phyloP scores from a whole-genome alignment of 1,284 basidiomycete genomes.

The Tilletiaria anomala region DNA sequence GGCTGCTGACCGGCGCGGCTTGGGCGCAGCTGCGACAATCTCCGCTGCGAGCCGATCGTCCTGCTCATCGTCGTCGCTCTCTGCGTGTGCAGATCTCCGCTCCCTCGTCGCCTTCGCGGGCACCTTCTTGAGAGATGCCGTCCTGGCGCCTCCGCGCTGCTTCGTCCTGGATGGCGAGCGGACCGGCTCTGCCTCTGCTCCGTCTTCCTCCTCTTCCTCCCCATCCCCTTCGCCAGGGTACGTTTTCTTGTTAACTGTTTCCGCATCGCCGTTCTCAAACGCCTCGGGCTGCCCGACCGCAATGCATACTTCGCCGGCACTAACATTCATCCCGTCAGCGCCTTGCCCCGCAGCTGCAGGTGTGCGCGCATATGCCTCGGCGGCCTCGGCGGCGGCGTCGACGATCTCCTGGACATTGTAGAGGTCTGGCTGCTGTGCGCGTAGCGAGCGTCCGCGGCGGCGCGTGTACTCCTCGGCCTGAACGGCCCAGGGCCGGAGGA shows the following conservation, averaged over 20 bases:
- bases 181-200: no score
- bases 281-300: not conserved
- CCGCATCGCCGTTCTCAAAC: not conserved
- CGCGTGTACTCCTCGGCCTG: not conserved
- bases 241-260: not conserved
- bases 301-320: not conserved
- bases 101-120: not conserved
- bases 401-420: no score
- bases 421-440: no score
- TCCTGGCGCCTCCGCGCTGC: not conserved
- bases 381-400: no score
- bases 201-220: not conserved
- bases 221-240: not conserved
- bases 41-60: no score
- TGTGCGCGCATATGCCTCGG: no score
- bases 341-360: no score
- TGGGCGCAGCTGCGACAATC: not conserved
- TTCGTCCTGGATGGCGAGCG: no score
- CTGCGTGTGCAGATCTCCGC: not conserved
- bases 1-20: not conserved
- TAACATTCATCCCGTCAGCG: no score
- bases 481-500: not conserved
- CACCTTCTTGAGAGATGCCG: not conserved
- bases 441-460: no score
- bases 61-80: not conserved